A percentile compares a stretch with the other conserved stretches of the same genome.
Evolutionary conservation across 1,139 yeast genomes (phyloP).

Genomic region (Pichia sp.): DNA sequence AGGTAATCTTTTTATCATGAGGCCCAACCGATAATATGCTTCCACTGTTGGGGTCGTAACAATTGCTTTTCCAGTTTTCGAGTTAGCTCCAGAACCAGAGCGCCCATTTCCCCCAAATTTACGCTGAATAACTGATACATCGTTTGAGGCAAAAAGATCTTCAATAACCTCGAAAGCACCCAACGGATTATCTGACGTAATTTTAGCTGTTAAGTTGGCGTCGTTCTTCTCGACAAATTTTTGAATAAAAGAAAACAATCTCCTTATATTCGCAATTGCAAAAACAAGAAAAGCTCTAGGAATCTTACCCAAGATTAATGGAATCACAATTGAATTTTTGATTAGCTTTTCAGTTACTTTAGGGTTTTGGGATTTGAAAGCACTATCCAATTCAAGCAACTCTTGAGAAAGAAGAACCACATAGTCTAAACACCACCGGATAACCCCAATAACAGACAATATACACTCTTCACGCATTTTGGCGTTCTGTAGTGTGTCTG

Average conservation of each 20-base stretch:
- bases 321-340: constrained; percentile 38
- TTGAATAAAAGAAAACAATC: constrained; percentile 54
- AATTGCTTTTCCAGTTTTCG: constrained; percentile 37
- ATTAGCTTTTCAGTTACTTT: constrained; percentile 24
- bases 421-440: constrained; percentile 77
- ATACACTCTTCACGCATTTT: constrained; percentile 55
- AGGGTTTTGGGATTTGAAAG: constrained; percentile 24
- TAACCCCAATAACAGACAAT: constrained; percentile 61
- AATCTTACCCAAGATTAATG: constrained; percentile 59
- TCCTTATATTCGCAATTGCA: constrained; percentile 64
- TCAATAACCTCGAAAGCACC: constrained; percentile 33
- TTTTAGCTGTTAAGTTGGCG: constrained; percentile 24
- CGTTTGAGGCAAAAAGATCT: constrained; percentile 43
- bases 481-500: constrained; percentile 51
- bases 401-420: constrained; percentile 67
- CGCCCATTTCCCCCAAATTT: constrained; percentile 13
- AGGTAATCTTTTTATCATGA: constrained; percentile 52
- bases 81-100: constrained; percentile 11
- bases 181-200: constrained; percentile 31
- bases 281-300: constrained; percentile 68
- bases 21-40: constrained; percentile 50
- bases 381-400: constrained; percentile 37
- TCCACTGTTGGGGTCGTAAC: constrained; percentile 51
- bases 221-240: constrained; percentile 35
- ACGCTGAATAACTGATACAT: constrained; percentile 20